Conservation (phyloP, 2,329 filamentous ascomycete species). For the Aspergillus pseudoglaucus region DNA sequence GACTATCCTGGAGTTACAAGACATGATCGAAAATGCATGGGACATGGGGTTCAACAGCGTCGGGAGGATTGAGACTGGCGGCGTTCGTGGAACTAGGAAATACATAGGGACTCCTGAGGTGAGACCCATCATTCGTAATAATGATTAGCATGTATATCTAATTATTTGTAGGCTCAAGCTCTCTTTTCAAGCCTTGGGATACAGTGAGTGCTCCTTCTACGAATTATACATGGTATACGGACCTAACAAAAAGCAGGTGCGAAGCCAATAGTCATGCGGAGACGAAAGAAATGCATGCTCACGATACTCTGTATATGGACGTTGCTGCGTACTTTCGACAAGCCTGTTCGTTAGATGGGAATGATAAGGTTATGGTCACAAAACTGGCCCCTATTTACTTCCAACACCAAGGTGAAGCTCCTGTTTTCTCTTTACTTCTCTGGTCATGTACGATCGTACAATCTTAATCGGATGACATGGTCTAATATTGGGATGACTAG, state of each 20-base stretch:
- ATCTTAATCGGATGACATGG: not conserved
- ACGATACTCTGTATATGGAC: conserved; percentile 56
- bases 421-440: no score
- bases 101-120: conserved; percentile 93
- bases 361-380: conserved; percentile 63
- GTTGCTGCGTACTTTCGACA: conserved; percentile 69
- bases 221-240: not conserved
- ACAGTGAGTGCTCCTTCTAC: conserved; percentile 40
- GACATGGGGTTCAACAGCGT: conserved; percentile 71
- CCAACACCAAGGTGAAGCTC: conserved; percentile 62
- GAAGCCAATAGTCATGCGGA: conserved; percentile 54
- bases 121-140: conserved; percentile 13
- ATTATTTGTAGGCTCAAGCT: conserved; percentile 61
- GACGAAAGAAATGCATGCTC: conserved; percentile 42
- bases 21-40: conserved; percentile 83
- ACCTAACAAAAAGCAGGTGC: conserved; percentile 37
- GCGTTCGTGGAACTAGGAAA: conserved; percentile 80
- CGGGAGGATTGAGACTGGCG: conserved; percentile 74
- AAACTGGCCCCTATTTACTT: conserved; percentile 78
- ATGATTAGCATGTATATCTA: conserved; percentile 4
- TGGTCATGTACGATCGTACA: not conserved
- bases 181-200: conserved; percentile 66
- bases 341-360: conserved; percentile 41
- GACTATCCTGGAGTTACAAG: conserved; percentile 73
- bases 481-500: conserved; percentile 32